phyloP scores from a whole-genome alignment of 176 grass and related monocot species.

The Carex kokanica region DNA sequence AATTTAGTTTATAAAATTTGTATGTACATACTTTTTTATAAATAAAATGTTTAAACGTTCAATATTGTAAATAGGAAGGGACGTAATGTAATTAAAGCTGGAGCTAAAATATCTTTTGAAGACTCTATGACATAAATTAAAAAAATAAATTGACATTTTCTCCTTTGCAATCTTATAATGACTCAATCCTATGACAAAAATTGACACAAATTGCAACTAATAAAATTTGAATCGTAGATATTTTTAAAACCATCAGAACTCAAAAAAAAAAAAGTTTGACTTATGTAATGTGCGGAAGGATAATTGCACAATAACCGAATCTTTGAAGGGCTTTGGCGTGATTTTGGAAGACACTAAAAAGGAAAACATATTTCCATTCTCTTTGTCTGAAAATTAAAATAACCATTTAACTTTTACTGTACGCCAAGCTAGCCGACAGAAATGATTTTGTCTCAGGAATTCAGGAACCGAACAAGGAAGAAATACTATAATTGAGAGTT shows the following conservation, averaged over 20 bases:
- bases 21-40: too few relatives aligned
- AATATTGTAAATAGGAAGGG: neutral
- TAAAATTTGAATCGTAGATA: neutral
- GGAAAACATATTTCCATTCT: neutral
- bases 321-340: neutral
- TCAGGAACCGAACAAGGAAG: neutral
- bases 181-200: neutral
- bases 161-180: neutral
- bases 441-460: slow-evolving; percentile 10
- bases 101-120: neutral
- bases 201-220: neutral
- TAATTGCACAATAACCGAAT: neutral
- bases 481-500: neutral
- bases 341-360: neutral
- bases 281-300: neutral
- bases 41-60: neutral
- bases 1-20: too few relatives aligned
- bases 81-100: neutral
- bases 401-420: neutral
- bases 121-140: neutral
- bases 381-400: neutral
- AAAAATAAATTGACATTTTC: neutral
- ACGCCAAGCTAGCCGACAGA: slow-evolving; percentile 15
- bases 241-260: too few relatives aligned
- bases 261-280: neutral